Base-by-base conservation (phyloP, 305 asterid species). In the Euphrasia arctica region DNA sequence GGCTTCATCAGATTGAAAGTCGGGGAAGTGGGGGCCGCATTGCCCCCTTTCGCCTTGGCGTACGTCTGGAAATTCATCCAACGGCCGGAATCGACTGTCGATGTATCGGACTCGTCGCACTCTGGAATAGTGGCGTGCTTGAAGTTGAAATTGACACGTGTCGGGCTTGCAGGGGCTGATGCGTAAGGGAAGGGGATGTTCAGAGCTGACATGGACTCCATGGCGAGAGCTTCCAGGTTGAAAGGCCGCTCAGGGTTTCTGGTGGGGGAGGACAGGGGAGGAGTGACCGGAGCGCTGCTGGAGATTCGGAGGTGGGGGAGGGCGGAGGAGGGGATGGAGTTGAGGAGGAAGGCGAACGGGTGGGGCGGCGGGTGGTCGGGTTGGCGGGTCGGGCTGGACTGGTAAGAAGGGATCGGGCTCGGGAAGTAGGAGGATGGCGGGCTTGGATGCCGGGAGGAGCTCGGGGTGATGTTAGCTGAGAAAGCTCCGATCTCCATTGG, bases 341-440 rank as follows among this genome's bases (percentile, higher is more conserved):
- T 83, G n/a, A 77, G 79, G 62, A 87, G 90, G 73, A 81, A 81
- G 0, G 84, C 87, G 31, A 83, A 88, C 0, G 95, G 87, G 72
- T 82, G 82, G 0, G 83, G 55, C 0, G 82, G 28, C 3, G 74
- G 64, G 57, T 75, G 77, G 8, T 70, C 57, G 48, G 80, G 81
- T 0, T 68, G 75, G 36, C 83, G 85, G 14, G 84, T 58, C 0
- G 94, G 96, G 63, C 96, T 88, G 0, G 91, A 88, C 59, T 85
- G 96, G 31, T 85, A 88, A 0, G 96, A 86, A 70, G 91, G 94
- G 45, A 88, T 80, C 0, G 96, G 96, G 32, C 89, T 83, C 0
- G 89, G 86, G 9, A 88, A 83, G 54, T 84, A 84, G 0, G 96
- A 88, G 22, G 90, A 89, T 3, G 95, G 95, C 2, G 96, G 95